Evolutionary conservation across 2,329 filamentous ascomycete species (phyloP), one percentile per base, ranked within the genome.

Genomic region (Aspergillus costaricaensis): DNA sequence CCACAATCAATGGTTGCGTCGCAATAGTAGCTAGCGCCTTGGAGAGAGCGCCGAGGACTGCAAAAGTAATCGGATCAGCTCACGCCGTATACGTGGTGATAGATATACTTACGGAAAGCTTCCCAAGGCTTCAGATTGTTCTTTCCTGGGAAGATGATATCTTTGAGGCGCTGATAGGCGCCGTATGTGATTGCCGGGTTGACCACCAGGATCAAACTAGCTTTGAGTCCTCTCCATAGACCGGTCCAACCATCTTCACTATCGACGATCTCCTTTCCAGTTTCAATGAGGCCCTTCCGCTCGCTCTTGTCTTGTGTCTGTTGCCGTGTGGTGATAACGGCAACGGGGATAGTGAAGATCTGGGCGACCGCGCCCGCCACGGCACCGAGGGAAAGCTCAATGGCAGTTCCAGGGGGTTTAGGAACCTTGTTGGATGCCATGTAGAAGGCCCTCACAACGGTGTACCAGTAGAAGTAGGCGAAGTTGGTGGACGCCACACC

Each of bases 391-490:
- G 88, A 85, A 59, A 99, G 83, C 78, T 99, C 95, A 48, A 89
- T 83, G 4, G 90, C 85, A 0, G 93, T 98, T 19, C 91, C 88
- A 2, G 92, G 91, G 25, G 88, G 74, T 67, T 84, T 85, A 63
- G 83, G 76, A 43, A 85, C 80, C 66, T 85, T 85, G 67, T 79
- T 80, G 23, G 82, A 83, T 17, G 80, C 78, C 66, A 91, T 78
- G 76, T 98, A 98, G 19, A 96, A 77, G 15, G 87, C 87, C 64
- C 95, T 88, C 32, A 97, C 91, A 27, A 95, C 80, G 5, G 92
- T 94, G 76, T 98, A 98, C 93, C 94, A 98, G 81, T 99, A 99
- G 76, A 99, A 99, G 80, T 99, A 99, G 70, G 95, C 95, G 75
- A 99, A 99, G 78, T 99, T 99, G 55, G 94, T 98, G 25, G 93